Evolutionary conservation across 345 rosid genomes (phyloP), one percentile per base, ranked within the genome.

Genomic region (Eucalyptus victrix): DNA sequence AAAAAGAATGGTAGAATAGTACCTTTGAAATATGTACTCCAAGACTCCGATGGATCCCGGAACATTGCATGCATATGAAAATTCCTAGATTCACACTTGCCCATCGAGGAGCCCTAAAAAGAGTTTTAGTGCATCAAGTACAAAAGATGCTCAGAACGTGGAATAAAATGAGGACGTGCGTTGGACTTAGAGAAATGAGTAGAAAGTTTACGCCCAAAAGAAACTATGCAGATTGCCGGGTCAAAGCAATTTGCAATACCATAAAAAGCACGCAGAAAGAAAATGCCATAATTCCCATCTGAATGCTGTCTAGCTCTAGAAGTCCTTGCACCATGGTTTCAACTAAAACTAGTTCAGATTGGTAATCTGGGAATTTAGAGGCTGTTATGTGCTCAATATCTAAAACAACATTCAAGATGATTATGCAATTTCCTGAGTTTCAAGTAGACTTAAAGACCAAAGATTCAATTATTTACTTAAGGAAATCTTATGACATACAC

Each of bases 21-120:
- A 90, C 95, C 94, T 93, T 93, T 72, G 95, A 92, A 86, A 93
- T 92, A 88, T 93, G 94, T 76, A 93, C 95, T 69, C 95, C 95
- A 40, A 93, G 95, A 90, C 92, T 92, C 42, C 95, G 90, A 88
- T 93, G 94, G 23, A 90, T 87, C 53, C 95, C 95, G 3, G 95
- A 92, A 72, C 95, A 93, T 53, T 91, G 94, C 93, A 93, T 93
- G 90, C 95, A 93, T 88, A 93, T 93, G 90, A 93, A 91, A 87
- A 89, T 90, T 16, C 95, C 94, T 9, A 93, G 90, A 87, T 93
- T 93, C 89, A 93, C 94, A 83, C 94, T 92, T 24, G 95, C 94
- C 95, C 95, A 93, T 87, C 94, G 89, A 16, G 95, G 95, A 86
- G 92, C 93, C 91, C 94, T 92, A 86, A 6, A 87, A 72, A n/a